A percentile compares a stretch with the other conserved stretches of the same genome.
Evolutionary conservation across 2,329 filamentous ascomycete genomes (phyloP).

Genomic region (Chaetomium sp.): DNA sequence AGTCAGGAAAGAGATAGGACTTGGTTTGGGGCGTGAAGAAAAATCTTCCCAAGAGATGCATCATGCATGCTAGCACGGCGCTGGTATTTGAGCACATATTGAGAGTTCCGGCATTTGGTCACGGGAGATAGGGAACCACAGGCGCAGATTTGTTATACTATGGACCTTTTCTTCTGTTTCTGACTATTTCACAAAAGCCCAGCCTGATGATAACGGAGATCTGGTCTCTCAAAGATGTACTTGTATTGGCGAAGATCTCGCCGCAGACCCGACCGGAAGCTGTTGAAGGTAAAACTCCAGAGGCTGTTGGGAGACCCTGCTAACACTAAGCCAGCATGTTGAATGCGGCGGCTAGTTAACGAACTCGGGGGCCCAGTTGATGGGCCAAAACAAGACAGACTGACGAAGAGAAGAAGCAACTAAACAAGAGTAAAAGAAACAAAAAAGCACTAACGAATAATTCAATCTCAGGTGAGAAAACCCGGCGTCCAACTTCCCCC

Average conservation of each 20-base stretch:
- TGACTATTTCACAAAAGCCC: no score
- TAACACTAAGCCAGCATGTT: constrained; percentile 11
- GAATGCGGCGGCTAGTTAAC: constrained; percentile 11
- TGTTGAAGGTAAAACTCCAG: neutral
- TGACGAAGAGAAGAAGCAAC: neutral
- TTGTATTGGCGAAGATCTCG: neutral
- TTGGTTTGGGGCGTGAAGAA: neutral
- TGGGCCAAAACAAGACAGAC: constrained; percentile 4
- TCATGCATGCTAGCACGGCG: constrained; percentile 13
- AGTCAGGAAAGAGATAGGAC: neutral
- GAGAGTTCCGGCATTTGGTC: neutral
- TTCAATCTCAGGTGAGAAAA: neutral
- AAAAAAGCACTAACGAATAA: constrained; percentile 6
- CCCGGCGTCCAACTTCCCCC: neutral
- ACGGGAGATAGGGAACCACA: constrained; percentile 2
- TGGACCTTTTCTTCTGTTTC: neutral
- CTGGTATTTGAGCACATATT: constrained; percentile 1
- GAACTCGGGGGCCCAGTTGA: constrained; percentile 11
- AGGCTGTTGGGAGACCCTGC: neutral
- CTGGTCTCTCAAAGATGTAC: neutral
- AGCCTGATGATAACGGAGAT: no score
- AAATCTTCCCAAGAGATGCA: neutral
- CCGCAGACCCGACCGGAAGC: neutral
- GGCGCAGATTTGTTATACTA: neutral
- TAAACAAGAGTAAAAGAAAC: neutral